A percentile compares a stretch with the other conserved stretches of the same genome.
phyloP scores from a whole-genome alignment of 305 asterid species.

The Plantago lanceolata region DNA sequence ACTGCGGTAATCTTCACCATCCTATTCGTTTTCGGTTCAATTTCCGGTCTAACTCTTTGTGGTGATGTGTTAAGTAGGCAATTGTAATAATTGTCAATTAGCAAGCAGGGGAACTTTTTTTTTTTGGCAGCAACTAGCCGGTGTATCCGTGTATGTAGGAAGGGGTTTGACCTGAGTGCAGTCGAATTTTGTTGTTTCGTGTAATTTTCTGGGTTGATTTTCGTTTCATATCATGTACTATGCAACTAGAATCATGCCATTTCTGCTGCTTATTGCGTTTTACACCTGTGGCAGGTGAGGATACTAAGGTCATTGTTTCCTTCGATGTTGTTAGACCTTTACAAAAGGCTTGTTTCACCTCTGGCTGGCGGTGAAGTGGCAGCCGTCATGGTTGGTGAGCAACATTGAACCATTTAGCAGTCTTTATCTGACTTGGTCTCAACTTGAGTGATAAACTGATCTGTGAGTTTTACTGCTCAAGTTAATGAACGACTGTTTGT shows the following conservation, averaged over 20 bases:
- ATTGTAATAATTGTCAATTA: no score
- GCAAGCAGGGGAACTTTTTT: no score
- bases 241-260: background rate
- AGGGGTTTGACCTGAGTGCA: background rate
- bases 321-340: constrained; percentile 53
- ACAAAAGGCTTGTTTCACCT: constrained; percentile 61
- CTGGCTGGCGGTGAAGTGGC: constrained; percentile 65
- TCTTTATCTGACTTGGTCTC: constrained; percentile 8
- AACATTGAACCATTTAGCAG: background rate
- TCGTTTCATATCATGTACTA: background rate
- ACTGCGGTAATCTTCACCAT: constrained; percentile 42
- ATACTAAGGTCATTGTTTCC: constrained; percentile 66
- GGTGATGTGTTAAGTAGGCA: no score
- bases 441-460: background rate
- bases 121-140: no score
- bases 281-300: constrained; percentile 41
- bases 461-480: background rate
- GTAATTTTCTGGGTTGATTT: no score
- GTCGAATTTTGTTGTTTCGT: background rate
- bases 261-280: background rate
- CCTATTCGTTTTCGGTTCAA: background rate
- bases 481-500: constrained; percentile 20
- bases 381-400: constrained; percentile 84
- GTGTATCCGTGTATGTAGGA: no score
- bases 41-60: background rate